Base-by-base conservation (phyloP, 2,329 filamentous ascomycete species). In the Arthrinium phaeospermum region DNA sequence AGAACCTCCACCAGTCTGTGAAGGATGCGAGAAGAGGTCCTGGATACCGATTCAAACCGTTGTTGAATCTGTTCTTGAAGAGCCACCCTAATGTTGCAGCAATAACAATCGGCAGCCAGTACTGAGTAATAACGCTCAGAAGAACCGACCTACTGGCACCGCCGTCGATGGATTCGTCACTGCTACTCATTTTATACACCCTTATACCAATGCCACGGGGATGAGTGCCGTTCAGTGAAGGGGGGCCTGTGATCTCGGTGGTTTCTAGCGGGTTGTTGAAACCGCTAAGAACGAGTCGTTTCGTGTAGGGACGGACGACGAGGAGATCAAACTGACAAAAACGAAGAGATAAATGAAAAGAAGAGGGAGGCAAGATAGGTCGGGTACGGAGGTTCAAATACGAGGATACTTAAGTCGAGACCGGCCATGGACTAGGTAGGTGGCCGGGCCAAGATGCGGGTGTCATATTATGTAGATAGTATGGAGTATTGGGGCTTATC, bases 1-100 rank as follows among this genome's bases (percentile, higher is more conserved):
- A 86, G 74, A 94, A 89, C 27, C 93, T 87, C 93, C 93, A 96
- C 86, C 90, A 91, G 78, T 96, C 89, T 16, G 91, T 93, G 75
- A 89, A 79, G 2, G 86, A 91, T 27, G 93, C 94, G 57, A 94
- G 78, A 71, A 91, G 85, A 0, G 91, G 93, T 0, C 93, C 94
- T 0, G 94, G 93, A 76, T 94, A 94, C 78, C 88, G 90, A 81
- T 91, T 89, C 72, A 94, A 82, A 7, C 92, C 91, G 77, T 86
- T 83, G 69, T 87, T 81, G 75, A 86, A 87, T 67, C 84, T 84
- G 75, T 89, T 89, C 70, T 80, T 82, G n/a, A 82, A 77, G 14
- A 89, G 81, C 78, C 85, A 87, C 47, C 80, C 81, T 53, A 80
- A 71, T 1, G 85, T 19, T 24, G 80, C 68, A 34, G 81, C 74